Percentiles rank a stretch among this genome's conserved stretches.
Evolutionary conservation across 2,329 filamentous ascomycete species (phyloP).

Genomic region (Cladosporium sp.): DNA sequence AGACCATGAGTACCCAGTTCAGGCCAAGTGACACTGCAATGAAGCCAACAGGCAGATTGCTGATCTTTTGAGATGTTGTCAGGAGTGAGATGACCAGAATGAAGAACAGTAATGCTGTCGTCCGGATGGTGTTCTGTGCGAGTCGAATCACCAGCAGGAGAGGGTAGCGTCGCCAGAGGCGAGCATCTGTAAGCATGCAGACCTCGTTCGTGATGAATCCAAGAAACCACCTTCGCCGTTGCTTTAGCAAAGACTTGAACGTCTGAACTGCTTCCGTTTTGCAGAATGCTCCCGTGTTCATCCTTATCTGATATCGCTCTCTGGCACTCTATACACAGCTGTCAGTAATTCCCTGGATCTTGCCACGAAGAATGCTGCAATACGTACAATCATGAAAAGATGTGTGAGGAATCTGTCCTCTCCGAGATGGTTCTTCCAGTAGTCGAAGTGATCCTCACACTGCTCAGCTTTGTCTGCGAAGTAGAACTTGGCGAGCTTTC

Average conservation of each 20-base stretch:
- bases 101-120: conserved; percentile 90
- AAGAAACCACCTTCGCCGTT: conserved; percentile 92
- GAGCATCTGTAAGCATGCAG: conserved; percentile 93
- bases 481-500: conserved; percentile 97
- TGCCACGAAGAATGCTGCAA: too few relatives aligned
- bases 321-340: conserved; percentile 56
- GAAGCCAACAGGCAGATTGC: conserved; percentile 85
- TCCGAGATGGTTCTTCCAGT: conserved; percentile 89
- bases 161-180: conserved; percentile 89
- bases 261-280: conserved; percentile 96
- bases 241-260: conserved; percentile 82
- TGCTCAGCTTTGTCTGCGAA: conserved; percentile 96
- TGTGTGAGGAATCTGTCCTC: conserved; percentile 97
- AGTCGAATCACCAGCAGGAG: conserved; percentile 83
- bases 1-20: conserved; percentile 95
- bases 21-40: conserved; percentile 89
- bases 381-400: conserved; percentile 87
- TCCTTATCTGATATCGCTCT: conserved; percentile 91
- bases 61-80: conserved; percentile 75
- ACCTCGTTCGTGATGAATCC: conserved; percentile 93
- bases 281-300: conserved; percentile 97
- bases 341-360: background rate
- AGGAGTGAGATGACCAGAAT: conserved; percentile 86
- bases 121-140: conserved; percentile 94
- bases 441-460: conserved; percentile 94